phyloP scores from a whole-genome alignment of 2,329 filamentous ascomycete genomes.

The Botryotinia narcissicola region DNA sequence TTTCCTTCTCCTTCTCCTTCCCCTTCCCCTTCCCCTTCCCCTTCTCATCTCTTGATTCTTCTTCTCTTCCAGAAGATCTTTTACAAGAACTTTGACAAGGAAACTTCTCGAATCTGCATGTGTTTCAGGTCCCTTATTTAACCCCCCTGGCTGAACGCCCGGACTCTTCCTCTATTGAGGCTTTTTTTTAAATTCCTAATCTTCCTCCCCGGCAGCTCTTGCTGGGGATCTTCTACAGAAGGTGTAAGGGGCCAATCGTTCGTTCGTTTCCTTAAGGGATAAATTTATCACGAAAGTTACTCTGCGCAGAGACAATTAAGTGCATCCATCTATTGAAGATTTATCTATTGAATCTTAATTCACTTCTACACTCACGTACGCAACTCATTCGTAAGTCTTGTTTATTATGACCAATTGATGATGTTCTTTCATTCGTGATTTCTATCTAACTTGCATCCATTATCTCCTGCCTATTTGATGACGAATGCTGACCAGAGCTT shows the following conservation, averaged over 20 bases:
- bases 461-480: slow-evolving; percentile 7
- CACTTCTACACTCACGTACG: background rate
- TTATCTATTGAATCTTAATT: background rate
- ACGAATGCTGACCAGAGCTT: slow-evolving; percentile 27
- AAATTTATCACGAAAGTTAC: background rate
- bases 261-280: slow-evolving; percentile 7
- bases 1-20: background rate
- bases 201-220: background rate
- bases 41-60: background rate
- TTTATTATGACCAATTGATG: background rate
- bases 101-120: slow-evolving; percentile 19
- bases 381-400: slow-evolving; percentile 10
- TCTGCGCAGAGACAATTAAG: background rate
- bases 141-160: slow-evolving; percentile 18
- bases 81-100: background rate
- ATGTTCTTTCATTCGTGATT: background rate
- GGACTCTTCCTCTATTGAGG: slow-evolving; percentile 17
- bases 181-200: background rate
- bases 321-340: background rate
- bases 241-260: slow-evolving; percentile 15
- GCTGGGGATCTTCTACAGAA: background rate
- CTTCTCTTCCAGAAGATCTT: background rate
- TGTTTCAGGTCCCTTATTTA: slow-evolving; percentile 16
- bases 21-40: background rate
- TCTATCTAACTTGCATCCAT: background rate